Base-by-base conservation (phyloP, 495 filamentous ascomycete genomes). In the Penicillium goetzii region DNA sequence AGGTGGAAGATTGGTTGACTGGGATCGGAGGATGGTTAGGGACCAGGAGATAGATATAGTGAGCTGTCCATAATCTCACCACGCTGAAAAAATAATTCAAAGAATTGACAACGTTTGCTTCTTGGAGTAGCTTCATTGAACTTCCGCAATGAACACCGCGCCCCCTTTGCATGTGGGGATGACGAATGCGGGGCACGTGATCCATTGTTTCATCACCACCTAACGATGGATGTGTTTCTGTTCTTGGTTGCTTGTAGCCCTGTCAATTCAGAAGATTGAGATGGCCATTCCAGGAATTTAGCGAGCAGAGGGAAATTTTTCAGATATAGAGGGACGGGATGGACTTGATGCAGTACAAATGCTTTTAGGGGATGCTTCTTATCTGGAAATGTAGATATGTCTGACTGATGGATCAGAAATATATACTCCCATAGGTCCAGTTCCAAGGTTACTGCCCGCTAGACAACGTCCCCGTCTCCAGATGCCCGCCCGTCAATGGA, bases 91-190 rank as follows among this genome's bases (percentile, higher is more conserved):
- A 17, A 34, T 9, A 36, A 56, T 23, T 36, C 15, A 56, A 51
- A 32, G 33, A 65, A 62, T 65, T 62, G 59, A 57, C 49, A 51
- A 33, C 45, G 54, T 30, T 60, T 43, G 50, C 9, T 57, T 21
- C 6, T 21, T 32, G 43, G 32, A 53, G 32, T 33, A 59, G 30
- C 62, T 65, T 57, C 43, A 58, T 49, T 28, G 51, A 59, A 55
- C 38, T 28, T 36, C 9, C 7, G n/a, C 60, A 36, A 25, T 26
- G 30, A 53, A 56, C 67, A 23, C 50, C 47, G 32, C 34, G 34
- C 51, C 65, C 66, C 63, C 63, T 63, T 58, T 61, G 54, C 38
- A 59, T 65, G 66, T 64, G 63, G 67, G 60, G 67, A 45, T 33
- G 51, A 11, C 19, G 40, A 41, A n/a, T 25, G 51, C 32, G 26